These are phyloP conservation scores for Chaetomium sp. DNA, from an alignment of 2,329 filamentous ascomycete genomes.

Conservation along the genomic window DNA sequence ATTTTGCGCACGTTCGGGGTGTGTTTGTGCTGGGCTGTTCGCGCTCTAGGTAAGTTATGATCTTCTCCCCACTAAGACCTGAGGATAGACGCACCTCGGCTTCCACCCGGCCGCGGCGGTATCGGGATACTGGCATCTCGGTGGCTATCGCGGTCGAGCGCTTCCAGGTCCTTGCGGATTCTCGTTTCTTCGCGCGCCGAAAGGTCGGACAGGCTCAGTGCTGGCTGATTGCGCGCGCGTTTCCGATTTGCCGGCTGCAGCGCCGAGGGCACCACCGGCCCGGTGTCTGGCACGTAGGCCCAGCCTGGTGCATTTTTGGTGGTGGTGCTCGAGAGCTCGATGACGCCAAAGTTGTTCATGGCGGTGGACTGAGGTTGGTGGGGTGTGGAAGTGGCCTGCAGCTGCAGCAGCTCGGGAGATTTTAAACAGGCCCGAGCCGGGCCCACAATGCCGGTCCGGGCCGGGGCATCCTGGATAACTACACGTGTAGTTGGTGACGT, in stretches of 20 bases:
- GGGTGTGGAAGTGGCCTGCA: background rate
- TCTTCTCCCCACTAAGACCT: background rate
- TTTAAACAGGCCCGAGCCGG: conserved; percentile 7
- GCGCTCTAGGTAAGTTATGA: no score
- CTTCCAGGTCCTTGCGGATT: conserved; percentile 71
- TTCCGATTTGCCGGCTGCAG: conserved; percentile 57
- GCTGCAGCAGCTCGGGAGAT: conserved; percentile 11
- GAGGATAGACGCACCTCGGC: conserved; percentile 30
- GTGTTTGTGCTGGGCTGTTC: conserved; percentile 45
- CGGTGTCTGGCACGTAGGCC: conserved; percentile 81
- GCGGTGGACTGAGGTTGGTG: conserved; percentile 12
- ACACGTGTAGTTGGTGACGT: background rate
- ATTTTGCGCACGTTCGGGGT: conserved; percentile 70
- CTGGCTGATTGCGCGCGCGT: conserved; percentile 56
- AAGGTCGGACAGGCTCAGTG: conserved; percentile 55
- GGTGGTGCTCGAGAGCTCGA: conserved; percentile 68
- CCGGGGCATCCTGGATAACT: background rate
- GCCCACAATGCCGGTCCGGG: background rate
- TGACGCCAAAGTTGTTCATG: conserved; percentile 69
- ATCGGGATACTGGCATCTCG: conserved; percentile 66
- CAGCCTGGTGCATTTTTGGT: conserved; percentile 74
- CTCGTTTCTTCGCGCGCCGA: conserved; percentile 78
- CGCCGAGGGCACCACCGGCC: conserved; percentile 48
- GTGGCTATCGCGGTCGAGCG: conserved; percentile 74
- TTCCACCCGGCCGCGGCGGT: conserved; percentile 47